Conservation (phyloP, 1,284 basidiomycete species). For the Melampsora americana region DNA sequence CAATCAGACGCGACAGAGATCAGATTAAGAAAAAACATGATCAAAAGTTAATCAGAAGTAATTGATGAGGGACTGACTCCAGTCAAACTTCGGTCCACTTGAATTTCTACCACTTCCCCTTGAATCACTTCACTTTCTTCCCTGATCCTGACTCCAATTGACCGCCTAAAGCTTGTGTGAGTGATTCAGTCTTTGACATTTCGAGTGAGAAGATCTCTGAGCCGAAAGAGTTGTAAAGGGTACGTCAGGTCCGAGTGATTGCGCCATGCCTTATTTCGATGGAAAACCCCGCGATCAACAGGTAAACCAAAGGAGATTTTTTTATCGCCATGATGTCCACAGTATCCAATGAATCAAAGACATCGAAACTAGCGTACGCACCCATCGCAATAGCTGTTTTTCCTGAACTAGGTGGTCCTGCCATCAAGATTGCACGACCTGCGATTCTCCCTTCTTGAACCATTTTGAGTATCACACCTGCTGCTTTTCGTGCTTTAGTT, state of each 20-base stretch:
- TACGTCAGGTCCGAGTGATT: constrained; percentile 85
- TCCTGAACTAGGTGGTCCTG: constrained; percentile 90
- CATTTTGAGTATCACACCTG: constrained; percentile 96
- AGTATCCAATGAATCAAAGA: constrained; percentile 15
- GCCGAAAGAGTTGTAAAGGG: constrained; percentile 97
- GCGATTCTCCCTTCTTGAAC: constrained; percentile 93
- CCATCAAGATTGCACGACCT: constrained; percentile 89
- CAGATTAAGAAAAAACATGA: neutral
- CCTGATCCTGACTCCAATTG: constrained; percentile 94
- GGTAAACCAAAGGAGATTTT: too few relatives aligned
- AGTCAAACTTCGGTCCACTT: constrained; percentile 93
- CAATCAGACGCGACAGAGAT: neutral
- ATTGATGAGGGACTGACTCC: constrained; percentile 57
- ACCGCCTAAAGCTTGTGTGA: constrained; percentile 93
- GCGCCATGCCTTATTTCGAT: constrained; percentile 79
- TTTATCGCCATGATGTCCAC: neutral
- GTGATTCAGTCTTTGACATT: constrained; percentile 97
- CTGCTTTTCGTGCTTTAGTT: constrained; percentile 87
- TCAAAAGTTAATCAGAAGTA: neutral
- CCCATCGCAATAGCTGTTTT: constrained; percentile 97
- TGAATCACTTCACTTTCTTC: constrained; percentile 97
- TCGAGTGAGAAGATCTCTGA: constrained; percentile 93
- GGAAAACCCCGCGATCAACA: too few relatives aligned
- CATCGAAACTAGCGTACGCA: constrained; percentile 54
- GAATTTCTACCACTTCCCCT: constrained; percentile 97